These are phyloP conservation scores for Curvularia hawaiiensis DNA, from an alignment of 2,329 filamentous ascomycete genomes.

Conservation along the genomic window DNA sequence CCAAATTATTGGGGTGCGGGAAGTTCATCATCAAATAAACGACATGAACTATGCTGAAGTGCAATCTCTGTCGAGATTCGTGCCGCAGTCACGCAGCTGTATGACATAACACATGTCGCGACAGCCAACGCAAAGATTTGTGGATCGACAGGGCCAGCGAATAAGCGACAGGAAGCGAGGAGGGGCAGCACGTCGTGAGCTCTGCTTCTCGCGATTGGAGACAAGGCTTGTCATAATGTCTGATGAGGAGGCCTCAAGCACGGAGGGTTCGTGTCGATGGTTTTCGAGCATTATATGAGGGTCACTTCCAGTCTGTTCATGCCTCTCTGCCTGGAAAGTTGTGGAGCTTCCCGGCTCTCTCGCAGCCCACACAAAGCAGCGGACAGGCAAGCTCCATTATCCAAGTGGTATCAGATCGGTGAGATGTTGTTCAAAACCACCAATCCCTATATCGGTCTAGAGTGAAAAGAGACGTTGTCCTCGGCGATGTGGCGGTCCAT, in stretches of 20 bases:
- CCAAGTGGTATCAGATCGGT: not conserved
- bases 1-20: not conserved
- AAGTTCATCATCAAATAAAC: too few species aligned
- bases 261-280: not conserved
- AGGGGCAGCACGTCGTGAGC: not conserved
- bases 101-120: not conserved
- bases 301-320: too few species aligned
- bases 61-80: not conserved
- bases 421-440: not conserved
- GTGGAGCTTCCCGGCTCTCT: not conserved
- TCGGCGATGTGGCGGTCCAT: not conserved
- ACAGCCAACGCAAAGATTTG: not conserved
- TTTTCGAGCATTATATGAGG: not conserved
- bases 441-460: too few species aligned
- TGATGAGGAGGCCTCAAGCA: not conserved
- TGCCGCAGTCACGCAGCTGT: not conserved
- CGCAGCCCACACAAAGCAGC: not conserved
- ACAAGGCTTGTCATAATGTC: not conserved
- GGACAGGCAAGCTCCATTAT: not conserved
- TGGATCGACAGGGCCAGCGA: not conserved
- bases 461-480: not conserved
- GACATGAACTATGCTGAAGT: not conserved
- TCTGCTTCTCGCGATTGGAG: not conserved
- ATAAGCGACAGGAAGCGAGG: not conserved
- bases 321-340: not conserved